These are phyloP conservation scores for Rauvolfia tetraphylla DNA, from an alignment of 257 asterid species.

Conservation along the genomic window DNA sequence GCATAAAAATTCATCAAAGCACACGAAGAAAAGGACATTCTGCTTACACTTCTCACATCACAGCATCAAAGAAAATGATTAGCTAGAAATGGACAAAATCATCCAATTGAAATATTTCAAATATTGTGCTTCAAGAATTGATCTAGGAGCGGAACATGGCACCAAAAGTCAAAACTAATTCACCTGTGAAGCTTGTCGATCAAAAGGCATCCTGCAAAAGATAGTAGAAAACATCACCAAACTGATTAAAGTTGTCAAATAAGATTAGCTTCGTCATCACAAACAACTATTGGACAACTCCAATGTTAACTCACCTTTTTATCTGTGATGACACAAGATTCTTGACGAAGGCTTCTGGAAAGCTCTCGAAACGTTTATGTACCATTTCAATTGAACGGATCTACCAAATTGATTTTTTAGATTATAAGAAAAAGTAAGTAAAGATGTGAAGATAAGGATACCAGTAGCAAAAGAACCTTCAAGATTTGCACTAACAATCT, in stretches of 20 bases:
- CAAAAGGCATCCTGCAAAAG: conserved; percentile 63
- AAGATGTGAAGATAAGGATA: conserved; percentile 6
- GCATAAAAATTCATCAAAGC: neutral
- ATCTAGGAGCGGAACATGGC: neutral
- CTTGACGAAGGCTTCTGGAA: conserved; percentile 89
- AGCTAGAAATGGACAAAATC: neutral
- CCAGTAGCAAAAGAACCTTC: neutral
- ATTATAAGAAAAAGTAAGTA: conserved; percentile 10
- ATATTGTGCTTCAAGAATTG: neutral
- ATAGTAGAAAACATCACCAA: conserved; percentile 23
- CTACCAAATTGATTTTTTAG: conserved; percentile 34
- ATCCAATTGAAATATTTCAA: neutral
- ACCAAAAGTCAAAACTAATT: conserved; percentile 11
- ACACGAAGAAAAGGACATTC: neutral
- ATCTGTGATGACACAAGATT: conserved; percentile 67
- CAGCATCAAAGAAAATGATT: neutral
- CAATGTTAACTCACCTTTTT: conserved; percentile 47
- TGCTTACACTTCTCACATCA: neutral
- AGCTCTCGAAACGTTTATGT: conserved; percentile 94
- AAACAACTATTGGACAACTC: neutral
- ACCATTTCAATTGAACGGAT: conserved; percentile 97
- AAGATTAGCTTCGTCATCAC: neutral
- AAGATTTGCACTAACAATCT: neutral
- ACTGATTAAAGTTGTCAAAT: conserved; percentile 5
- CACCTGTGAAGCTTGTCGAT: conserved; percentile 67